A percentile compares a stretch with the other conserved stretches of the same genome.
These are phyloP conservation scores for Bruguiera hainesii DNA, from an alignment of 441 rosid genomes.

Conservation along the genomic window DNA sequence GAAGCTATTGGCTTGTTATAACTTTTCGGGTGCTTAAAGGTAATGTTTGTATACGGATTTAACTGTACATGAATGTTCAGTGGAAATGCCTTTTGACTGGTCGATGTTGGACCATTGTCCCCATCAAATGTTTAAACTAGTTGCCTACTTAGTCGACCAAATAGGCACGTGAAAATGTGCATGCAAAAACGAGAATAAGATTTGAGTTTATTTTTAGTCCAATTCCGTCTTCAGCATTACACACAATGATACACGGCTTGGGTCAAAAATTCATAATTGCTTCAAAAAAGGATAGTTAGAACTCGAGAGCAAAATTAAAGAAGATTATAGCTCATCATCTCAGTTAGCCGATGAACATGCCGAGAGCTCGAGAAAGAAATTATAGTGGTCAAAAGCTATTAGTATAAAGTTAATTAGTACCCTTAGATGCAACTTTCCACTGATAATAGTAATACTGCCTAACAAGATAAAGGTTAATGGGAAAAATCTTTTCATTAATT, in stretches of 20 bases:
- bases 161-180: not conserved
- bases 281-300: not conserved
- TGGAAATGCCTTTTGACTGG: not conserved
- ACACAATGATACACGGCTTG: not conserved
- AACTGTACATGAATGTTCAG: too few species aligned
- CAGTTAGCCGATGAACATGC: not conserved
- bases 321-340: not conserved
- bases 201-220: not conserved
- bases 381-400: not conserved
- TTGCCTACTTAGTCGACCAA: slow-evolving; percentile 2
- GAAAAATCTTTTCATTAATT: too few species aligned
- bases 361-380: not conserved
- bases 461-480: too few species aligned
- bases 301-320: not conserved
- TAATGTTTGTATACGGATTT: not conserved
- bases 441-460: too few species aligned
- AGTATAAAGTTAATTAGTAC: too few species aligned
- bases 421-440: too few species aligned
- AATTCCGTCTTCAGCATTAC: not conserved
- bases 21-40: too few species aligned
- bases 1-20: too few species aligned
- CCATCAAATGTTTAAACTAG: not conserved
- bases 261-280: not conserved
- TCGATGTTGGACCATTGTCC: slow-evolving; percentile 6
- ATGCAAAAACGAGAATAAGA: not conserved